A percentile compares a stretch with the other conserved stretches of the same genome.
These are phyloP conservation scores for Yamadazyma phyllophila DNA, from an alignment of 805 yeast species.

Conservation along the genomic window DNA sequence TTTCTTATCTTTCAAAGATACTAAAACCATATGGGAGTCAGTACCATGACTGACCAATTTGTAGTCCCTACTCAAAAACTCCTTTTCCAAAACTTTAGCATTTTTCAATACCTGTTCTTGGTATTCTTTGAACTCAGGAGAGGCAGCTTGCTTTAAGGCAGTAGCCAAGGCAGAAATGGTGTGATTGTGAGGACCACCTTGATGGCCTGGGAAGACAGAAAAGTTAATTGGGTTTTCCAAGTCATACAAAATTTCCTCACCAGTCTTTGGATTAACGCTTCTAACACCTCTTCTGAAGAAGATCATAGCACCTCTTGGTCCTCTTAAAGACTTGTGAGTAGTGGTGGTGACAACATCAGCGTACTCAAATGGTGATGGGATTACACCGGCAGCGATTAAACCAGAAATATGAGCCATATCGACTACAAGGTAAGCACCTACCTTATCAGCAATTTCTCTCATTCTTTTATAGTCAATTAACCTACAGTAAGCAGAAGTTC, in stretches of 20 bases:
- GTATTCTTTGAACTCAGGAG: slow-evolving; percentile 85
- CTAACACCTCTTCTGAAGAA: slow-evolving; percentile 94
- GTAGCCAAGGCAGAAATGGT: slow-evolving; percentile 95
- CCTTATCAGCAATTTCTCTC: slow-evolving; percentile 86
- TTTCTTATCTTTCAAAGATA: slow-evolving; percentile 72
- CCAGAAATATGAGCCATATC: slow-evolving; percentile 99
- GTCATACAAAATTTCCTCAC: slow-evolving; percentile 82
- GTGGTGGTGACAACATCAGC: slow-evolving; percentile 98
- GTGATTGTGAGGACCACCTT: slow-evolving; percentile 99
- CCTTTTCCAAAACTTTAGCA: slow-evolving; percentile 72
- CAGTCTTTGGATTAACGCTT: slow-evolving; percentile 71
- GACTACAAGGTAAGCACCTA: slow-evolving; percentile 87
- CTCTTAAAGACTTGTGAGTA: slow-evolving; percentile 95
- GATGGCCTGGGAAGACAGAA: slow-evolving; percentile 98
- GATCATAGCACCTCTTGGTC: slow-evolving; percentile 98
- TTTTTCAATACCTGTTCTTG: slow-evolving; percentile 81
- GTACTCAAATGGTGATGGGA: slow-evolving; percentile 87
- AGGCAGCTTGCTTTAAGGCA: slow-evolving; percentile 86
- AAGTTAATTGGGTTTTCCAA: slow-evolving; percentile 90
- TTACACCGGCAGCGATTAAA: slow-evolving; percentile 89
- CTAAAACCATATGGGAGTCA: slow-evolving; percentile 87
- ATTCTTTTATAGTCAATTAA: slow-evolving; percentile 85
- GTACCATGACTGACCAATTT: slow-evolving; percentile 89
- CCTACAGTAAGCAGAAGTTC: slow-evolving; percentile 95
- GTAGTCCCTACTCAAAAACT: slow-evolving; percentile 63